These are phyloP conservation scores for Lactuca saligna DNA, from an alignment of 129 eudicot genomes.

Conservation along the genomic window DNA sequence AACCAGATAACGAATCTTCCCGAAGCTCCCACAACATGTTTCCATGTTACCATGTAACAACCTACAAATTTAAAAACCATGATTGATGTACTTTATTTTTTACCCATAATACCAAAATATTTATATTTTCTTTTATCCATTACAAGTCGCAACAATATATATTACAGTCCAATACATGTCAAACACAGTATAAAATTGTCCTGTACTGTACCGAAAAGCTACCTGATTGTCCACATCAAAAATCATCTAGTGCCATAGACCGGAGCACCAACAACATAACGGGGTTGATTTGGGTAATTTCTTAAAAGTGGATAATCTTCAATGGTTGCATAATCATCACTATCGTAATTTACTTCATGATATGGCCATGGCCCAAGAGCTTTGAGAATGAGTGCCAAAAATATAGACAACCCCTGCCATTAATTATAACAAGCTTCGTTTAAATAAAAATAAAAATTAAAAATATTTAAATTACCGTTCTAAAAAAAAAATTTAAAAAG, in stretches of 20 bases:
- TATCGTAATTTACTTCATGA: constrained; percentile 63
- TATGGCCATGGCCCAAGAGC: constrained; percentile 84
- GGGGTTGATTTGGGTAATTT: constrained; percentile 62
- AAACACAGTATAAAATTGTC: too few species aligned
- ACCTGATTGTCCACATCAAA: constrained; percentile 53
- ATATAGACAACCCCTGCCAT: constrained; percentile 63
- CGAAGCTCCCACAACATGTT: too few species aligned
- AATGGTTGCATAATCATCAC: constrained; percentile 66
- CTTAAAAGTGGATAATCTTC: constrained; percentile 77
- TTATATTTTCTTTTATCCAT: neutral
- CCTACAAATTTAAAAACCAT: too few species aligned
- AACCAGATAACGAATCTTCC: too few species aligned
- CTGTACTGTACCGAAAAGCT: neutral
- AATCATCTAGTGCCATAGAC: constrained; percentile 58
- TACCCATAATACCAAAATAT: too few species aligned
- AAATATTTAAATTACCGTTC: too few species aligned
- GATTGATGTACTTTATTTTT: too few species aligned
- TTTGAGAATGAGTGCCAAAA: constrained; percentile 77
- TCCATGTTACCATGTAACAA: too few species aligned
- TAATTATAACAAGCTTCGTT: constrained; percentile 9
- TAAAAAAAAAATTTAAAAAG: too few species aligned
- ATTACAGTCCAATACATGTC: neutral
- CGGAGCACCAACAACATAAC: constrained; percentile 59
- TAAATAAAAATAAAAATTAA: constrained; percentile 5
- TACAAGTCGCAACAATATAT: neutral